phyloP scores from a whole-genome alignment of 192 early-diverging fungal genomes.

The Chytriomyces sp. region DNA sequence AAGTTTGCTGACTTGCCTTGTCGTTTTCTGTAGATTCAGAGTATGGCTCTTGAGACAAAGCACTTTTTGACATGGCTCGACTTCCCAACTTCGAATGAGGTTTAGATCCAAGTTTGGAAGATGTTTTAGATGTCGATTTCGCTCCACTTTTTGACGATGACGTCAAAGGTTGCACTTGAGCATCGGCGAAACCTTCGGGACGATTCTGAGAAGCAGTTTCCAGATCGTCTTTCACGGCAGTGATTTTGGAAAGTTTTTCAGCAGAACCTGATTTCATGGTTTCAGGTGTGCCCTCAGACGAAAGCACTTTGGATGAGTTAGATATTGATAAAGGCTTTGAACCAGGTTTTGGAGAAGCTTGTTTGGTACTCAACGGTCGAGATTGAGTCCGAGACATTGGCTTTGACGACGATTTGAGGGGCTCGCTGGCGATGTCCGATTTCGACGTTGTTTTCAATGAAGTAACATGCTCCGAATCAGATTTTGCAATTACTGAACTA shows the following conservation, averaged over 20 bases:
- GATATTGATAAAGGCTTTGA: conserved; percentile 19
- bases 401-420: not conserved
- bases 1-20: too few species aligned
- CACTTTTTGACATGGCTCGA: not conserved
- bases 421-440: not conserved
- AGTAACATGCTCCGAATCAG: too few species aligned
- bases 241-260: too few species aligned
- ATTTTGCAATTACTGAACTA: too few species aligned
- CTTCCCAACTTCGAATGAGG: not conserved
- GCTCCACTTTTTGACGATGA: not conserved
- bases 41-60: not conserved
- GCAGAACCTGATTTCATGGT: too few species aligned
- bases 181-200: too few species aligned
- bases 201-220: too few species aligned
- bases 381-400: not conserved
- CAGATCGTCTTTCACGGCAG: too few species aligned
- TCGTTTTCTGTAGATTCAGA: too few species aligned
- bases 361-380: not conserved
- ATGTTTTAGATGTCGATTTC: not conserved
- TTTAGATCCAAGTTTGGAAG: not conserved
- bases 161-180: too few species aligned
- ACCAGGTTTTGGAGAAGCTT: not conserved
- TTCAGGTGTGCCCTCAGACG: too few species aligned
- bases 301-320: too few species aligned
- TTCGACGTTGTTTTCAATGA: not conserved